Evolutionary conservation across 2,329 filamentous ascomycete genomes (phyloP).

Genomic region (Anthostomella pinea): DNA sequence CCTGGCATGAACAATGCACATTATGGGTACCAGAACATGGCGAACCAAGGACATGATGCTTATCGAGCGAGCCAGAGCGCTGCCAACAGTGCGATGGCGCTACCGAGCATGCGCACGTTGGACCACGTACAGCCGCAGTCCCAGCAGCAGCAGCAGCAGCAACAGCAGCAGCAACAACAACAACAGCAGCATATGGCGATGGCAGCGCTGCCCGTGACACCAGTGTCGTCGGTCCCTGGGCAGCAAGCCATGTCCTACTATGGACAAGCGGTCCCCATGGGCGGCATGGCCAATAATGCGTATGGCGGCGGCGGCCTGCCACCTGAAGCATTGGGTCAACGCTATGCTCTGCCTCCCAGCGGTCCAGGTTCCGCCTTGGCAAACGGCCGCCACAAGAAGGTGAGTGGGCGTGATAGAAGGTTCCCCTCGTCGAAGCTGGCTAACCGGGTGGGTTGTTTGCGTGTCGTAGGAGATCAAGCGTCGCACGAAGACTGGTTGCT

Average conservation of each 20-base stretch:
- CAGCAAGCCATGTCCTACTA: slow-evolving; percentile 42
- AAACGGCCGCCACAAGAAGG: slow-evolving; percentile 56
- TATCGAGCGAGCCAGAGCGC: slow-evolving; percentile 34
- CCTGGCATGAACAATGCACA: slow-evolving; percentile 27
- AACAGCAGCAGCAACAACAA: slow-evolving; percentile 20
- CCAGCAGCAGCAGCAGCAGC: slow-evolving; percentile 27
- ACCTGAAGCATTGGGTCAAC: slow-evolving; percentile 39
- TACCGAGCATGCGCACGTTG: slow-evolving; percentile 44
- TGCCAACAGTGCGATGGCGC: slow-evolving; percentile 33
- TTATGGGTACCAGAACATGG: slow-evolving; percentile 29
- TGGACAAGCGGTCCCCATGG: slow-evolving; percentile 35
- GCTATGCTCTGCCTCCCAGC: slow-evolving; percentile 46
- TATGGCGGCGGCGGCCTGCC: slow-evolving; percentile 41
- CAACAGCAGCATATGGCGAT: slow-evolving; percentile 36
- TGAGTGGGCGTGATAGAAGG: slow-evolving; percentile 31
- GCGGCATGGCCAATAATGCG: slow-evolving; percentile 26
- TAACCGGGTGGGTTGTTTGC: slow-evolving; percentile 23
- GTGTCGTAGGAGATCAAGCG: slow-evolving; percentile 57
- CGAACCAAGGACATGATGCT: slow-evolving; percentile 29
- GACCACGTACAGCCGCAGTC: slow-evolving; percentile 35
- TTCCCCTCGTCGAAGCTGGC: slow-evolving; percentile 14
- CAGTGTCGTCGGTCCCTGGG: slow-evolving; percentile 36
- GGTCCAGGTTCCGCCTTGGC: slow-evolving; percentile 47
- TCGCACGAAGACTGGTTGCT: slow-evolving; percentile 60
- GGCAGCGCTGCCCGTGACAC: slow-evolving; percentile 35